Evolutionary conservation across 1,284 basidiomycete species (phyloP).

Genomic region (Sporisorium scitamineum): DNA sequence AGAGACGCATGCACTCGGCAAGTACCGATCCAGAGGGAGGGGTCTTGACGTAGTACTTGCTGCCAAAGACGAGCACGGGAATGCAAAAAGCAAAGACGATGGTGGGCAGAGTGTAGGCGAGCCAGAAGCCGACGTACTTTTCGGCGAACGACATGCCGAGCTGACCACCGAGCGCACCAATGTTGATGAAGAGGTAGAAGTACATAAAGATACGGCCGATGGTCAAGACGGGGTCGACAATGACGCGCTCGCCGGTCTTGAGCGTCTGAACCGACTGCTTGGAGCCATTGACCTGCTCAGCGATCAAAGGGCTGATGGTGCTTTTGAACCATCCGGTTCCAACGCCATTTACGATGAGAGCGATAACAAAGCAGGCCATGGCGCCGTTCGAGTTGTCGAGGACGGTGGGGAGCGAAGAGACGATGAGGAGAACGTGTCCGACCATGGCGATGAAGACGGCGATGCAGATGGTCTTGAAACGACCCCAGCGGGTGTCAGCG

Average conservation of each 20-base stretch:
- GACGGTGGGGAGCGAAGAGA: slow-evolving; percentile 79
- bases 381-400: slow-evolving; percentile 74
- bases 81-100: slow-evolving; percentile 73
- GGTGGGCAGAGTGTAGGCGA: slow-evolving; percentile 71
- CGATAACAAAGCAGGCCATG: slow-evolving; percentile 75
- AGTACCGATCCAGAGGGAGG: slow-evolving; percentile 85
- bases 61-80: slow-evolving; percentile 77
- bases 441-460: slow-evolving; percentile 70
- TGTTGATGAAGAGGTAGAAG: slow-evolving; percentile 69
- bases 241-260: slow-evolving; percentile 79
- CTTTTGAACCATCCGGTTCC: slow-evolving; percentile 84
- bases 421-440: slow-evolving; percentile 79
- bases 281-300: slow-evolving; percentile 71
- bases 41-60: slow-evolving; percentile 76
- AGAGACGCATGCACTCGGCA: slow-evolving; percentile 72
- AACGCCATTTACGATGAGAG: slow-evolving; percentile 68
- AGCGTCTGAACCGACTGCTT: slow-evolving; percentile 67
- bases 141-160: slow-evolving; percentile 70
- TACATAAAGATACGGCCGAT: slow-evolving; percentile 67
- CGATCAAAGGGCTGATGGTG: slow-evolving; percentile 57
- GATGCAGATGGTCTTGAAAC: slow-evolving; percentile 72
- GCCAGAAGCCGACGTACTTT: slow-evolving; percentile 71
- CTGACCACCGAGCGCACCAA: slow-evolving; percentile 68
- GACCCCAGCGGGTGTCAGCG: slow-evolving; percentile 71
- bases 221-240: slow-evolving; percentile 83